Evolutionary conservation across 805 yeast species (phyloP), one percentile per base, ranked within the genome.

Genomic region (Candida maesae): DNA sequence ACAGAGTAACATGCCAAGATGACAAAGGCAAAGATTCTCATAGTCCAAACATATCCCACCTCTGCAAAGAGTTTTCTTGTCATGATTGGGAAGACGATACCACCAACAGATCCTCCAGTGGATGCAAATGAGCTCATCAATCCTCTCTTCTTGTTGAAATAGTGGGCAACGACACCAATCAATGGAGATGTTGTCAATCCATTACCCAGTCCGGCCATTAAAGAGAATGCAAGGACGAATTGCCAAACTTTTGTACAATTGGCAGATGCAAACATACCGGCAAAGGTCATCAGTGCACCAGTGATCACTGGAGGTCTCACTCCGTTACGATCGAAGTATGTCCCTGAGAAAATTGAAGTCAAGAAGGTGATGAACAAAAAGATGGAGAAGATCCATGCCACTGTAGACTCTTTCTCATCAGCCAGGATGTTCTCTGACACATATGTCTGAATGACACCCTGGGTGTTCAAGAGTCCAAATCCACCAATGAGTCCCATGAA

Each of bases 321-420:
- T 2, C 84, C 84, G 35, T 69, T 65, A 43, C 70, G 60, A 51
- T 79, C 85, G 50, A 78, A 79, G 12, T 74, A 63, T 9, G 79
- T 74, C 2, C 85, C 89, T 9, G 74, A 67, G 20, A 78, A 58
- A 24, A 77, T 64, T 7, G 78, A 73, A 2, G 73, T 63, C 12
- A 68, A 57, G 52, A 73, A 77, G 10, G 74, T 64, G 21, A 79
- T 55, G 24, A 74, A 70, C 42, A 73, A 58, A 55, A 69, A 75
- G 20, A 81, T 58, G 2, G 87, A 79, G 49, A 81, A 81, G 23
- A 81, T 71, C 86, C 87, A 79, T 5, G 84, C 73, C 5, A 78
- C 67, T 2, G 74, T 60, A 2, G 81, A 68, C 2, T 76, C 64
- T 5, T 68, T 56, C 6, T 64, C 60, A 33, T 68, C 51, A 2